Evolutionary conservation across 768 basidiomycete genomes (phyloP), one percentile per base, ranked within the genome.

Genomic region (Lactarius quietus): DNA sequence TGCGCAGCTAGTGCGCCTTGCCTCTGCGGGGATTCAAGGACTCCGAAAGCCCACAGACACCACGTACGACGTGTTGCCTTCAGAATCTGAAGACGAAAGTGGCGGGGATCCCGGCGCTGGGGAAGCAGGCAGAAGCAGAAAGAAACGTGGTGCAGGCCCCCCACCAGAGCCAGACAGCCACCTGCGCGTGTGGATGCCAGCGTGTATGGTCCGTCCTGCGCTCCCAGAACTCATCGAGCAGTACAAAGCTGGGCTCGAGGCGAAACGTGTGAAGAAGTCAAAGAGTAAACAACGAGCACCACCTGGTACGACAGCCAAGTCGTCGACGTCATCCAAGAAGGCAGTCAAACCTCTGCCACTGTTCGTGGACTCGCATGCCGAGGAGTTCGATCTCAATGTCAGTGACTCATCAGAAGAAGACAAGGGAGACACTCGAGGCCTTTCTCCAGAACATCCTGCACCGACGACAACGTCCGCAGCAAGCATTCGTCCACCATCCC

Each of bases 21-120:
- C 87, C 17, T 87, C 86, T 68, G 81, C 80, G 0, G 90, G 90
- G 0, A 81, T 95, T 60, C 79, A 81, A 59, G 90, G 89, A 8
- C 76, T 81, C 23, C 81, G 92, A 3, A 78, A 78, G 38, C 70
- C 71, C 0, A 69, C 71, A 0, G 72, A 73, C 29, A 72, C 71
- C 17, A 70, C 72, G 0, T 59, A 59, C 31, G 65, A 60, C 36
- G 66, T 3, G 65, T 64, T 18, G 83, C 74, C 77, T 80, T 68
- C 75, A 1, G 79, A 64, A 74, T 78, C 64, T 71, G 86, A 72
- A 75, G 85, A 15, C 2, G 36, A 72, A 1, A 60, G 43, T 78
- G 84, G 82, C 70, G 83, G 39, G 18, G 39, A 80, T 10, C 15
- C 4, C 7, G 83, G 79, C 3, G 83, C 79, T 0, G 82, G 80